Conservation (phyloP, 2,329 filamentous ascomycete genomes). For the Zarea fungicola region DNA sequence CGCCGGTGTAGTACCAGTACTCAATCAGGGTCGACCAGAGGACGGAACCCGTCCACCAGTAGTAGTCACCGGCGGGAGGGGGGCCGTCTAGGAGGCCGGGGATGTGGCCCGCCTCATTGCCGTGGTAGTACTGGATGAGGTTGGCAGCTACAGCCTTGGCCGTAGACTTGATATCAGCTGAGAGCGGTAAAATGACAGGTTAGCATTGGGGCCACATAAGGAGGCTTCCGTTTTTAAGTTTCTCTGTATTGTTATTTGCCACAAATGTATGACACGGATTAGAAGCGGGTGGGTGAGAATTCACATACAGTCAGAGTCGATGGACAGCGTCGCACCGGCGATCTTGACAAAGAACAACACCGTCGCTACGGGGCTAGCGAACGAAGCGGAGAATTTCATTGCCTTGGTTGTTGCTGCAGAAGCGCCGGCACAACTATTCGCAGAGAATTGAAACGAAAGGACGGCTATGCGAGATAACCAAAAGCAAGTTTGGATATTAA, state of each 20-base stretch:
- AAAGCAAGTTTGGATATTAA: no score
- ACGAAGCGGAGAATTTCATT: not conserved
- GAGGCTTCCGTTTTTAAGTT: not conserved
- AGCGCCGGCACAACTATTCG: no score
- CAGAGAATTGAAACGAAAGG: no score
- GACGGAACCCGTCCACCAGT: conserved; percentile 63
- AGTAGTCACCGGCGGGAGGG: conserved; percentile 47
- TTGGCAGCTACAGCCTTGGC: conserved; percentile 12
- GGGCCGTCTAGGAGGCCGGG: conserved; percentile 36
- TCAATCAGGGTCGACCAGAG: conserved; percentile 61
- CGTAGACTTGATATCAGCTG: conserved; percentile 11
- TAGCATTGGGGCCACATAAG: not conserved
- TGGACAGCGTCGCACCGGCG: not conserved
- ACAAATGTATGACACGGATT: no score
- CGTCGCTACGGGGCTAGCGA: not conserved
- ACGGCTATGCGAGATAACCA: no score
- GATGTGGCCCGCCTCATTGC: conserved; percentile 7
- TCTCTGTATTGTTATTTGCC: not conserved
- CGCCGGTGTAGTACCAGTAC: conserved; percentile 61
- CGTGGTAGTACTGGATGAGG: conserved; percentile 14
- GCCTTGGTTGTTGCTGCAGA: no score
- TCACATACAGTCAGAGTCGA: not conserved
- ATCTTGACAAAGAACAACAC: not conserved
- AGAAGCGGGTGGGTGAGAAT: no score
- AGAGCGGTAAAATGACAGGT: not conserved